Evolutionary conservation across 2,329 filamentous ascomycete species (phyloP).

Genomic region (Trichoderma arundinaceum): DNA sequence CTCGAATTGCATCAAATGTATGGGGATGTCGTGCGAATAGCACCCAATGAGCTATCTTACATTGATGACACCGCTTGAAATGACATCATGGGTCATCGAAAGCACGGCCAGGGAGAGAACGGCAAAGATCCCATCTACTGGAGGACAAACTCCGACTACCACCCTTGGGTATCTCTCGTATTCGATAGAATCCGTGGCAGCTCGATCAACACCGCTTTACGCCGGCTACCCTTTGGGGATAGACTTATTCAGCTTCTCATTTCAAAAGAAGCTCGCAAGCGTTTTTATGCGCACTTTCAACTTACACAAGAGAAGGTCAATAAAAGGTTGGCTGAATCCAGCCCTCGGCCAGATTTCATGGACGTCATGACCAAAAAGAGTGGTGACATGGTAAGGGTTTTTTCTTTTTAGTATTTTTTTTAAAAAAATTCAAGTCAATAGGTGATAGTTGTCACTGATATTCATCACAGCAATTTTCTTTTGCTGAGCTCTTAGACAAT

Average conservation of each 20-base stretch:
- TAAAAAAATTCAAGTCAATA: no score
- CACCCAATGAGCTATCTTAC: slow-evolving; percentile 23
- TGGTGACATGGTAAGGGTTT: slow-evolving; percentile 9
- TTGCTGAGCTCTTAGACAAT: slow-evolving; percentile 3
- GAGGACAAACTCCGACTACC: slow-evolving; percentile 33
- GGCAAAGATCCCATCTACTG: slow-evolving; percentile 29
- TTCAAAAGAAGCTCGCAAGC: background rate
- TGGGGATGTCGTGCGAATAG: slow-evolving; percentile 26
- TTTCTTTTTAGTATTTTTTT: no score
- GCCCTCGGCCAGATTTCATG: slow-evolving; percentile 13
- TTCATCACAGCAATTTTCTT: background rate
- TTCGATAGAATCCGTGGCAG: slow-evolving; percentile 32
- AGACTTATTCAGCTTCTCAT: slow-evolving; percentile 4
- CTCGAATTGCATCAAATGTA: slow-evolving; percentile 15
- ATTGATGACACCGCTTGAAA: slow-evolving; percentile 29
- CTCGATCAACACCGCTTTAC: background rate
- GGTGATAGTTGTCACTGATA: background rate
- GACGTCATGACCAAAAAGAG: slow-evolving; percentile 7
- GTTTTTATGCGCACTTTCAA: background rate
- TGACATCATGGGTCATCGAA: slow-evolving; percentile 35
- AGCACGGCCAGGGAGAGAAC: slow-evolving; percentile 31
- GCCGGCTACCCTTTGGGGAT: slow-evolving; percentile 9
- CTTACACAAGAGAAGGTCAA: slow-evolving; percentile 20
- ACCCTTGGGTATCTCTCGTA: slow-evolving; percentile 39
- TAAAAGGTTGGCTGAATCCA: slow-evolving; percentile 5